Evolutionary conservation across 116 monocot genomes (phyloP), one percentile per base, ranked within the genome.

Genomic region (Cymodocea nodosa): DNA sequence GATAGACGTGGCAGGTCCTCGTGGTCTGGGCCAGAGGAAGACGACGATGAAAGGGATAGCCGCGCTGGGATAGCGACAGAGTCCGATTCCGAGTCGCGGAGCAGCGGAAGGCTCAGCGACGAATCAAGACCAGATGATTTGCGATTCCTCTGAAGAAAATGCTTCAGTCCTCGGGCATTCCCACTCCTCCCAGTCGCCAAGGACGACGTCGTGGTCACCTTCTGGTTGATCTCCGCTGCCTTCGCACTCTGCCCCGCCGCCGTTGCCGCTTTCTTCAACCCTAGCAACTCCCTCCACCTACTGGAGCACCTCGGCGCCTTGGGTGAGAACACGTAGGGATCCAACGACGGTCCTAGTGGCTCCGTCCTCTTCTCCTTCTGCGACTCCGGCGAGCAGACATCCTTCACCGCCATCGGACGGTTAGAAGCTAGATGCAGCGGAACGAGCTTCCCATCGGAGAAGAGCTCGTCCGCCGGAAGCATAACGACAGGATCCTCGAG

Each of bases 381-480:
- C 23, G 17, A 36, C 60, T 83, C 77, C 54, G 25, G 34, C 12
- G 60, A 51, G 4, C 63, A 75, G 19, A 69, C 58, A 66, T 25
- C 63, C 12, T 30, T 15, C 18, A 64, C 64, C 30, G 23, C 23
- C 63, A 12, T 7, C 49, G 62, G 35, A 11, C 35, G 60, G 54
- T 17, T 9, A 14, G 62, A 14, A 10, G 79, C 62, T 6, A 68
- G 48, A 51, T 49, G 65, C 3, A 89, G 78, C 36, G 86, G 83
- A 1, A 89, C 76, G 11, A 94, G 78, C 82, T 87, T 86, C 3
- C 94, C 86, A 6, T 82, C 82, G 56, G 84, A 78, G 73, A 89
- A 84, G 14, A 89, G 82, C 72, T 94, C 81, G 69, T 94, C 94
- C 15, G 93, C 93, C 10, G 89, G 60, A 48, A 89, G 76, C 84